Percentiles rank a stretch among this genome's conserved stretches.
Evolutionary conservation across 163 green algal species (phyloP).

Genomic region (Prototheca wickerhamii): DNA sequence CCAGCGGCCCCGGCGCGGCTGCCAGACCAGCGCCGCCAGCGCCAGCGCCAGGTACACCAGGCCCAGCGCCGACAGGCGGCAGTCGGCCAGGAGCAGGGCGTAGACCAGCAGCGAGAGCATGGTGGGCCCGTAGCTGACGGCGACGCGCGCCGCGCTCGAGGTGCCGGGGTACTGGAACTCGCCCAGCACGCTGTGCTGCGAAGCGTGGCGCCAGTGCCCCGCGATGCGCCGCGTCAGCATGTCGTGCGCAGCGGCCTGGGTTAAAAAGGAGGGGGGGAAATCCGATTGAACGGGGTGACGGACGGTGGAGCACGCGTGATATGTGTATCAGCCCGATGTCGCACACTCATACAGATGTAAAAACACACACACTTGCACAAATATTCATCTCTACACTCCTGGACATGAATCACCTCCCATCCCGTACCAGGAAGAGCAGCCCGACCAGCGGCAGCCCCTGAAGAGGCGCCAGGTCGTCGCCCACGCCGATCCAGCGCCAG

Average conservation of each 20-base stretch:
- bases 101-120: constrained; percentile 28
- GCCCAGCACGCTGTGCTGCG: neutral
- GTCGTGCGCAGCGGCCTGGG: too few relatives aligned
- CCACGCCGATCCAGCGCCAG: neutral
- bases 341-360: too few relatives aligned
- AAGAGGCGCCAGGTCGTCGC: neutral
- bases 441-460: constrained; percentile 13
- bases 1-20: constrained; percentile 11
- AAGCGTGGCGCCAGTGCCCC: neutral
- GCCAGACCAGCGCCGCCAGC: constrained; percentile 21
- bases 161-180: neutral
- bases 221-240: neutral
- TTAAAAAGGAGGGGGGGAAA: too few relatives aligned
- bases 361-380: too few relatives aligned
- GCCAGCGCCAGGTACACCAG: constrained; percentile 32
- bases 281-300: too few relatives aligned
- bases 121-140: constrained; percentile 8
- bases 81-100: constrained; percentile 29
- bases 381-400: neutral
- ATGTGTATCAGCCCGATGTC: too few relatives aligned
- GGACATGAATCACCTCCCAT: neutral
- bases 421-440: constrained; percentile 9
- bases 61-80: constrained; percentile 26
- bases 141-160: neutral
- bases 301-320: too few relatives aligned